Percentiles rank a stretch among this genome's conserved stretches.
phyloP scores from a whole-genome alignment of 2,329 filamentous ascomycete genomes.

The Penicillium sp. region DNA sequence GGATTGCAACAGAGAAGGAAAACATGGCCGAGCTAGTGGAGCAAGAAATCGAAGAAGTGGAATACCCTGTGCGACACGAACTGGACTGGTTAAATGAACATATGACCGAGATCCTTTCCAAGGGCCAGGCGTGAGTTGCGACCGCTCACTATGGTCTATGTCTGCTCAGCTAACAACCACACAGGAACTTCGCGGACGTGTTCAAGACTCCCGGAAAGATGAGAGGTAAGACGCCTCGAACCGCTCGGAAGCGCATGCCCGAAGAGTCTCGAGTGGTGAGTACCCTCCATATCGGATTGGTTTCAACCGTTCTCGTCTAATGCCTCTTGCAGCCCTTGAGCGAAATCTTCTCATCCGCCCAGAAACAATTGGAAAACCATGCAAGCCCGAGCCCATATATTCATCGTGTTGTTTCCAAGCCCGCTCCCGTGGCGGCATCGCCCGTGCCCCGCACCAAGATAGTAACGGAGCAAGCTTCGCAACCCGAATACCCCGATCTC shows the following conservation, averaged over 20 bases:
- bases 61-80: conserved; percentile 88
- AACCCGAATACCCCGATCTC: conserved; percentile 30
- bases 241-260: conserved; percentile 43
- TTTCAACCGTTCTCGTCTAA: conserved; percentile 6
- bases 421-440: conserved; percentile 13
- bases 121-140: conserved; percentile 73
- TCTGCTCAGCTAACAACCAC: conserved; percentile 26
- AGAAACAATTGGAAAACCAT: conserved; percentile 37
- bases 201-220: conserved; percentile 67
- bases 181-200: conserved; percentile 85
- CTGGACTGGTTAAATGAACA: conserved; percentile 98
- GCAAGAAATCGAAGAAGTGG: conserved; percentile 87
- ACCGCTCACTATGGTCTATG: conserved; percentile 4
- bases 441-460: conserved; percentile 20
- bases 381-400: conserved; percentile 34
- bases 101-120: conserved; percentile 89
- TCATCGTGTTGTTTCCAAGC: conserved; percentile 37
- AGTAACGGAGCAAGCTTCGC: conserved; percentile 17
- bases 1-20: conserved; percentile 80
- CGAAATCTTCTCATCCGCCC: conserved; percentile 46
- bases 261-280: conserved; percentile 46
- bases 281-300: conserved; percentile 12
- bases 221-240: conserved; percentile 49
- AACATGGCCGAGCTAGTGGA: conserved; percentile 72
- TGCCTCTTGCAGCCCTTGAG: conserved; percentile 42